Base-by-base conservation (phyloP, 208 protist genomes). In the Leishmania guyanensis region DNA sequence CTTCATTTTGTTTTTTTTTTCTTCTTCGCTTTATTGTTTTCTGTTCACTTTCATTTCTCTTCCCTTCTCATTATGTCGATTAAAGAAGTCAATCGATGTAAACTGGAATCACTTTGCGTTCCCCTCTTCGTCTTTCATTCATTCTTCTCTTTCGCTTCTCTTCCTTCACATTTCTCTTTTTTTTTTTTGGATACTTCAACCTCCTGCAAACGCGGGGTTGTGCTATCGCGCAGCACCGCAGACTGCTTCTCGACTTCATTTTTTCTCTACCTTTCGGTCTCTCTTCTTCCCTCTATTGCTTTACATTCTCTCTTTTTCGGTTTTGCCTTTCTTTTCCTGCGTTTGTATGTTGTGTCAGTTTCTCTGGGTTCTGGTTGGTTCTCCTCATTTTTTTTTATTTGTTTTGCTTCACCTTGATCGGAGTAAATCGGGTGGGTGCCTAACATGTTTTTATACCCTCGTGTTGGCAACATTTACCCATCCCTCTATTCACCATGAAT, bases 391-490 rank as follows among this genome's bases (percentile, higher is more conserved):
- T 62, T 29, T 68, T 9, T 48, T 10, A 3, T n/a, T 58, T 29
- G 10, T 64, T 58, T 48, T 58, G 5, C 16, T n/a, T 54, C 22
- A 20, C 53, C 73, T 43, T 77, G 29, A 39, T 77, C 29, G 46
- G 17, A 58, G 43, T 53, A 50, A 48, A 69, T 43, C 46, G 14
- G 43, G 69, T 39, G 69, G 43, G 43, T 53, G 69, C 69, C 43
- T 78, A 53, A 51, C 75, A 78, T 66, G 62, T 26, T 46, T 78
- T 78, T 78, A 78, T 78, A 78, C 75, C 68, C 39, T 66, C 56
- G 43, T 78, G 75, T 78, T 43, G 12, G 48, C 75, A 26, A 53
- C 20, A 51, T 69, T 29, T 43, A 33, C 39, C 10, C 10, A 9
- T 29, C 12, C 43, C 51, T 73, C 46, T 20, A 33, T 50, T 50